A percentile compares a stretch with the other conserved stretches of the same genome.
Conservation (phyloP, 805 yeast species). For the Candida parachauliodes region DNA sequence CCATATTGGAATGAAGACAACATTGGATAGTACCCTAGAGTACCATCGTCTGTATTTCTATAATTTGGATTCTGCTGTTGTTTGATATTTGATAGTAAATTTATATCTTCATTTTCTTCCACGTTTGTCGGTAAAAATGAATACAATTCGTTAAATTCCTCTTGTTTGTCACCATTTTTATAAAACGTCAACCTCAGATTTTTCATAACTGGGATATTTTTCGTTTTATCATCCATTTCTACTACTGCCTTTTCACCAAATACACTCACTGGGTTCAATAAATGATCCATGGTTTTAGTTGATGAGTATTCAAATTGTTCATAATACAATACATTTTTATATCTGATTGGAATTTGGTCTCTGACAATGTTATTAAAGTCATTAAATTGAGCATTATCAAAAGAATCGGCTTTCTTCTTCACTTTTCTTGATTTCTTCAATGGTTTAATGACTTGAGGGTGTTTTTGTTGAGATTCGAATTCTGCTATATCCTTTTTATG, state of each 20-base stretch:
- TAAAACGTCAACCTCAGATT: slow-evolving; percentile 64
- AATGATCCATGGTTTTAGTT: slow-evolving; percentile 68
- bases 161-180: slow-evolving; percentile 71
- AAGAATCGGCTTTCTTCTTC: slow-evolving; percentile 15
- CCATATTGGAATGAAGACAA: slow-evolving; percentile 81
- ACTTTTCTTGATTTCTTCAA: slow-evolving; percentile 14
- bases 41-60: slow-evolving; percentile 68
- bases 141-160: slow-evolving; percentile 61
- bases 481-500: slow-evolving; percentile 42
- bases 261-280: slow-evolving; percentile 66
- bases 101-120: slow-evolving; percentile 34
- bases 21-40: slow-evolving; percentile 89
- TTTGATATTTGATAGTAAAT: slow-evolving; percentile 21
- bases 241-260: slow-evolving; percentile 65
- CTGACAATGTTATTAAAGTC: slow-evolving; percentile 50
- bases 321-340: slow-evolving; percentile 70
- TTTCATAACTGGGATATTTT: slow-evolving; percentile 43
- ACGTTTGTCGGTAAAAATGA: slow-evolving; percentile 81
- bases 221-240: slow-evolving; percentile 35
- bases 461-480: slow-evolving; percentile 15
- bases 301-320: slow-evolving; percentile 81
- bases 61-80: slow-evolving; percentile 38
- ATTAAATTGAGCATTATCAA: slow-evolving; percentile 17
- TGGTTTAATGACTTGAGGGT: slow-evolving; percentile 6
- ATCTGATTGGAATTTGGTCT: slow-evolving; percentile 85